Evolutionary conservation across 176 grass and related monocot genomes (phyloP).

Genomic region (Microstegium vimineum): DNA sequence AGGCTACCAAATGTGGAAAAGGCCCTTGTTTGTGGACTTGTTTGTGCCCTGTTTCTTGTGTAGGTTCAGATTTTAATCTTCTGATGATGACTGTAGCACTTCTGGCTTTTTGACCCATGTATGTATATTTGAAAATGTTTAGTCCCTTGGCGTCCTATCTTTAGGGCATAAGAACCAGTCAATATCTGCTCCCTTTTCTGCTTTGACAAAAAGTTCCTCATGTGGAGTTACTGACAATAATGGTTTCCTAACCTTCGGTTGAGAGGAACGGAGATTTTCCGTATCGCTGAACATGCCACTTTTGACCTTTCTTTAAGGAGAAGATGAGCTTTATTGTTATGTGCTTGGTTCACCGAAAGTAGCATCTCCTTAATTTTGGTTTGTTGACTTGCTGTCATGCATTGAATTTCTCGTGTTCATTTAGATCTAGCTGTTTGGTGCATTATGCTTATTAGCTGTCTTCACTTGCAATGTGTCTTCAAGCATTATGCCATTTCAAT

Average conservation of each 20-base stretch:
- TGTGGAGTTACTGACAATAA: not conserved
- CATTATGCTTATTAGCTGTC: conserved; percentile 30
- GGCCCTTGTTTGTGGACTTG: conserved; percentile 2
- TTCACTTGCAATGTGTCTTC: conserved; percentile 19
- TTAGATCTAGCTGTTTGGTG: conserved; percentile 9
- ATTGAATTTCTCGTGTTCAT: not conserved
- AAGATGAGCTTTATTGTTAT: not conserved
- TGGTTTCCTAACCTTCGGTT: not conserved
- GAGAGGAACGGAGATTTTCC: not conserved
- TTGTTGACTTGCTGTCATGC: not conserved
- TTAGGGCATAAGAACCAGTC: not conserved
- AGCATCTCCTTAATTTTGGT: not conserved
- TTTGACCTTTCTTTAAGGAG: not conserved
- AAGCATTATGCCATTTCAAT: conserved; percentile 15
- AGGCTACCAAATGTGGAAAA: not conserved
- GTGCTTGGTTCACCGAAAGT: not conserved
- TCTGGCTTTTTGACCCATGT: conserved; percentile 1
- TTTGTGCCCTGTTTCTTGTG: not conserved
- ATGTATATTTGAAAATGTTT: not conserved
- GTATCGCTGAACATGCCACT: not conserved
- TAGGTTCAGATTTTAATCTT: not conserved
- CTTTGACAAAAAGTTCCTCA: not conserved
- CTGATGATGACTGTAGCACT: not conserved
- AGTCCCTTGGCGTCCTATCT: not conserved
- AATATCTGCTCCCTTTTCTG: not conserved